Percentiles rank a stretch among this genome's conserved stretches.
Conservation (phyloP, 352 stramenopile species). For the Pythium chondricola region DNA sequence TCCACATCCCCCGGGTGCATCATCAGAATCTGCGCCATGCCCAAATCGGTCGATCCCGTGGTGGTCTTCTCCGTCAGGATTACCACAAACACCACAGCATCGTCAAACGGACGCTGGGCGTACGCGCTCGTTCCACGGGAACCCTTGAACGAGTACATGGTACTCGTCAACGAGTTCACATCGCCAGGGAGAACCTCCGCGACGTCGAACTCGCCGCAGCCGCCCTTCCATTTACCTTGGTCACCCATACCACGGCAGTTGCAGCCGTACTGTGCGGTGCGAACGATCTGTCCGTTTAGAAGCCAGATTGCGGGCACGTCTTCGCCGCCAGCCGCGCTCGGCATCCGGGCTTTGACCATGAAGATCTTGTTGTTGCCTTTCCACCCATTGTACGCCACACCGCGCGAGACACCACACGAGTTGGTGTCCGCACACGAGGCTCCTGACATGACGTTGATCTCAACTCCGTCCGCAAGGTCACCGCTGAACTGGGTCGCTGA, state of each 20-base stretch:
- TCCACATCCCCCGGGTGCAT: constrained; percentile 22
- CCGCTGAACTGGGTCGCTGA: constrained; percentile 18
- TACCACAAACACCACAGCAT: constrained; percentile 27
- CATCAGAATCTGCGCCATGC: constrained; percentile 24
- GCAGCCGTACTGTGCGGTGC: constrained; percentile 40
- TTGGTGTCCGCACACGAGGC: constrained; percentile 14
- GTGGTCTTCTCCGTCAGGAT: constrained; percentile 23
- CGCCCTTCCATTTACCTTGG: constrained; percentile 27
- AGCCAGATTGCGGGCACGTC: constrained; percentile 37
- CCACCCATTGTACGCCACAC: constrained; percentile 29
- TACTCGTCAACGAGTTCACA: constrained; percentile 25
- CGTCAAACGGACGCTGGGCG: constrained; percentile 17
- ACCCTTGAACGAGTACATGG: constrained; percentile 44
- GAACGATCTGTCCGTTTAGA: constrained; percentile 40
- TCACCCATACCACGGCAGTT: constrained; percentile 43
- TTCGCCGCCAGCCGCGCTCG: constrained; percentile 11
- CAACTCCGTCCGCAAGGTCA: constrained; percentile 24
- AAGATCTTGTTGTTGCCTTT: constrained; percentile 43
- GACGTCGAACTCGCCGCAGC: constrained; percentile 44
- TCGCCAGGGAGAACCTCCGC: constrained; percentile 30
- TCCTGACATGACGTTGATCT: constrained; percentile 40
- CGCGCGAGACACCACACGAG: constrained; percentile 21
- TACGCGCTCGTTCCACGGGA: constrained; percentile 26
- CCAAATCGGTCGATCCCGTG: constrained; percentile 4
- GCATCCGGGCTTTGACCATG: constrained; percentile 39